A percentile compares a stretch with the other conserved stretches of the same genome.
Conservation (phyloP, 148 eudicot genomes). For the Simmondsia chinensis region DNA sequence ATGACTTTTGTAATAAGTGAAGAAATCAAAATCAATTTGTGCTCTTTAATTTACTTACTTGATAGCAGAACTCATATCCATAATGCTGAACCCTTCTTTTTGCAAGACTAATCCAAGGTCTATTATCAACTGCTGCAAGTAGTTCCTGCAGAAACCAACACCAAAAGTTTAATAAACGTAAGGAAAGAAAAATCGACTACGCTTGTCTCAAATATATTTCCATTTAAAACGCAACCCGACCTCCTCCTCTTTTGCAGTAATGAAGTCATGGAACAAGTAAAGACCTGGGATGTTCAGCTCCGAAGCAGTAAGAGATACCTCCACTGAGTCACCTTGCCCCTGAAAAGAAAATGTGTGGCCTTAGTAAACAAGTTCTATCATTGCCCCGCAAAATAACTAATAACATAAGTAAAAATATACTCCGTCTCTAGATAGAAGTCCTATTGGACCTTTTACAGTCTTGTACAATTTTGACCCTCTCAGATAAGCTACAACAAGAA, state of each 20-base stretch:
- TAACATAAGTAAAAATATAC: no score
- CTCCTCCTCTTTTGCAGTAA: constrained; percentile 71
- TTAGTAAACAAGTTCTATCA: no score
- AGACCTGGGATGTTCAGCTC: constrained; percentile 75
- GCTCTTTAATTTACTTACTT: constrained; percentile 32
- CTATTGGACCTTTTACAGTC: no score
- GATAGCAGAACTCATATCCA: constrained; percentile 87
- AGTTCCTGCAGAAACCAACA: constrained; percentile 70
- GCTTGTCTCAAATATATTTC: background rate
- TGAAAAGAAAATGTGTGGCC: no score
- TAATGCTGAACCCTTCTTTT: constrained; percentile 97
- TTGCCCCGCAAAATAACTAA: no score
- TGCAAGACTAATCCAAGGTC: constrained; percentile 79
- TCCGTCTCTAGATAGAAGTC: no score
- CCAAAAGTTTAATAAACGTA: constrained; percentile 5
- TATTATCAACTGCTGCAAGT: constrained; percentile 83
- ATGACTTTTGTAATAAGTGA: no score
- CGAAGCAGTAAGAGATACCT: constrained; percentile 60
- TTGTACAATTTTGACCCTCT: no score
- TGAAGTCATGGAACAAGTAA: constrained; percentile 74
- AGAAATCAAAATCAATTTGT: no score
- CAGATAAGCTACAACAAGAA: no score
- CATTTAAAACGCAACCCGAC: constrained; percentile 32
- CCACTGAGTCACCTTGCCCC: constrained; percentile 44
- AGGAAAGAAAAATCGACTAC: background rate